Conservation (phyloP, 2,329 filamentous ascomycete genomes). For the Pseudonectria buxi region DNA sequence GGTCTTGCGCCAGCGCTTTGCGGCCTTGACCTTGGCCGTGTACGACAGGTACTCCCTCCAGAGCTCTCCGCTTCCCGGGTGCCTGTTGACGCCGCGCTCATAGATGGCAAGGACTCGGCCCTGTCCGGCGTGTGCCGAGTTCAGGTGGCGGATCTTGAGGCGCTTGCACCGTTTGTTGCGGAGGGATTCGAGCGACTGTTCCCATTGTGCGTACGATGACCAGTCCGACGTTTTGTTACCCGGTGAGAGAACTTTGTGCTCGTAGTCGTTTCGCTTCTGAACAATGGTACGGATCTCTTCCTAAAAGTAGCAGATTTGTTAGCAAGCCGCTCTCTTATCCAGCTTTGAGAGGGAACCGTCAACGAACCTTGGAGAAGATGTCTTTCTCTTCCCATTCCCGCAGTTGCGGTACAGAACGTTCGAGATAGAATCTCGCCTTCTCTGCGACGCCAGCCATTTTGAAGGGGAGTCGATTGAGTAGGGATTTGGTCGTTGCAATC, state of each 20-base stretch:
- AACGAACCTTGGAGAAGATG: constrained; percentile 70
- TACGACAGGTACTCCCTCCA: constrained; percentile 92
- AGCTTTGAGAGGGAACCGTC: constrained; percentile 1
- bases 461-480: background rate
- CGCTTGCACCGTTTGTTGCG: constrained; percentile 77
- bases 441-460: constrained; percentile 78
- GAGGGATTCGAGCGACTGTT: constrained; percentile 64
- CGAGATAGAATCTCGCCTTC: constrained; percentile 91
- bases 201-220: constrained; percentile 72
- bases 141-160: constrained; percentile 62
- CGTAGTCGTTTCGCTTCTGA: constrained; percentile 84
- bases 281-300: constrained; percentile 88
- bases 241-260: constrained; percentile 81
- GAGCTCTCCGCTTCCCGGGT: constrained; percentile 71
- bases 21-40: constrained; percentile 60
- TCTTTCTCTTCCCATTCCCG: constrained; percentile 88
- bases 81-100: constrained; percentile 76
- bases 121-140: constrained; percentile 65
- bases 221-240: constrained; percentile 73
- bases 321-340: background rate
- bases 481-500: background rate
- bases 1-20: constrained; percentile 58
- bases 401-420: constrained; percentile 85
- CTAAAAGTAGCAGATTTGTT: constrained; percentile 35
- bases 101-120: constrained; percentile 83